A percentile compares a stretch with the other conserved stretches of the same genome.
Evolutionary conservation across 495 filamentous ascomycete genomes (phyloP).

Genomic region (Gamarada debralockiae): DNA sequence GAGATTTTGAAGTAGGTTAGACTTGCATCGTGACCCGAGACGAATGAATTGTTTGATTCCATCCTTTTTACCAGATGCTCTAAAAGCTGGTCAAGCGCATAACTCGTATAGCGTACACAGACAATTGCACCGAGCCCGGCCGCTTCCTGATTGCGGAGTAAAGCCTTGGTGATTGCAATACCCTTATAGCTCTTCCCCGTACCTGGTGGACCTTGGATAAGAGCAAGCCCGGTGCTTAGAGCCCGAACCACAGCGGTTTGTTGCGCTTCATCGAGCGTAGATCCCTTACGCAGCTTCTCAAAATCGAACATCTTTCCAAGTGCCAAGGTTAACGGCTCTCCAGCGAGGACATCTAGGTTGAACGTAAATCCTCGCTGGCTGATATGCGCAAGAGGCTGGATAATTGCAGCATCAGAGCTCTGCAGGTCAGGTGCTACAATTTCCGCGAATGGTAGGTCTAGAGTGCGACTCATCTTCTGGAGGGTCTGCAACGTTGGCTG

Average conservation of each 20-base stretch:
- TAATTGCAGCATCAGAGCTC: constrained; percentile 26
- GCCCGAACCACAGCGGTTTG: constrained; percentile 49
- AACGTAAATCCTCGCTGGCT: constrained; percentile 46
- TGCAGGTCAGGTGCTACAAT: constrained; percentile 43
- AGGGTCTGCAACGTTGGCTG: constrained; percentile 61
- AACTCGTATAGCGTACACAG: constrained; percentile 66
- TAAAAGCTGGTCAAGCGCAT: constrained; percentile 70
- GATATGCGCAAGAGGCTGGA: constrained; percentile 53
- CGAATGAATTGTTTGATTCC: constrained; percentile 60
- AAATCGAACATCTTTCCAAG: constrained; percentile 37
- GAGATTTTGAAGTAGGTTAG: constrained; percentile 43
- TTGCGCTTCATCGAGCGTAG: constrained; percentile 57
- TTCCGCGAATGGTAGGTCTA: constrained; percentile 56
- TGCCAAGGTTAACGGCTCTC: constrained; percentile 29
- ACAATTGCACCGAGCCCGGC: constrained; percentile 63
- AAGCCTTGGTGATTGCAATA: constrained; percentile 50
- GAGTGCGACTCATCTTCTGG: constrained; percentile 48
- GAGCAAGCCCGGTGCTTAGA: constrained; percentile 50
- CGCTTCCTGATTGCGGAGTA: too few relatives aligned
- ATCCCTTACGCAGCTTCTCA: constrained; percentile 33
- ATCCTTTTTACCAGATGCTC: constrained; percentile 54
- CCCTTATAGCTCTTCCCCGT: constrained; percentile 61
- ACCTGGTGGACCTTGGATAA: constrained; percentile 81
- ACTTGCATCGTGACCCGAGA: constrained; percentile 64
- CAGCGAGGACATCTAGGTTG: constrained; percentile 44